Conservation (phyloP, 208 protist species). For the Leptomonas pyrrhocoris region DNA sequence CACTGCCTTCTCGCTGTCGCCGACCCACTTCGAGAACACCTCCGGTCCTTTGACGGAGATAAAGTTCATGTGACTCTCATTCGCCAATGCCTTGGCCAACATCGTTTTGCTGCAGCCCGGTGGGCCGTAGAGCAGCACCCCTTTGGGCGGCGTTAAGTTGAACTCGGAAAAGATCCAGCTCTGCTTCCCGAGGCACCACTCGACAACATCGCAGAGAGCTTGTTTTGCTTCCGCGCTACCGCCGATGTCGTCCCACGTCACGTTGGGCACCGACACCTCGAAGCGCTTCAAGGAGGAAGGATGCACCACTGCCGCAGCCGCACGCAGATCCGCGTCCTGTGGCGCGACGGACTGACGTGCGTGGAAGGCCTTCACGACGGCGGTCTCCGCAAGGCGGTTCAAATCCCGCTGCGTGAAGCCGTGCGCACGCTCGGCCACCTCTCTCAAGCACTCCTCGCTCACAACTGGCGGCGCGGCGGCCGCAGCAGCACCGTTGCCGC, state of each 20-base stretch:
- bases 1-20: slow-evolving; percentile 99
- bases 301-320: slow-evolving; percentile 36
- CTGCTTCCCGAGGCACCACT: slow-evolving; percentile 90
- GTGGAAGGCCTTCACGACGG: slow-evolving; percentile 41
- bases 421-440: slow-evolving; percentile 45
- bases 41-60: slow-evolving; percentile 95
- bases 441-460: slow-evolving; percentile 19
- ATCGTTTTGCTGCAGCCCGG: slow-evolving; percentile 99
- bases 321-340: slow-evolving; percentile 32
- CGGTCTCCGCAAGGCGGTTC: slow-evolving; percentile 44
- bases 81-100: slow-evolving; percentile 98
- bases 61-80: slow-evolving; percentile 90
- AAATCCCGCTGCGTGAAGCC: slow-evolving; percentile 74
- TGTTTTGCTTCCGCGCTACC: slow-evolving; percentile 93
- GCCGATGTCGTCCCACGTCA: slow-evolving; percentile 95
- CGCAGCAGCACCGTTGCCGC: neutral
- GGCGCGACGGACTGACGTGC: slow-evolving; percentile 18
- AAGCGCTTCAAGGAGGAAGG: slow-evolving; percentile 65
- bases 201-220: slow-evolving; percentile 89
- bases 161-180: slow-evolving; percentile 91
- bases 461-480: slow-evolving; percentile 2
- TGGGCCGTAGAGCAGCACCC: slow-evolving; percentile 97
- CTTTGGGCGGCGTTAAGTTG: slow-evolving; percentile 92
- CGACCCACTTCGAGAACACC: slow-evolving; percentile 99
- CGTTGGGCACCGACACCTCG: slow-evolving; percentile 85